Base-by-base conservation (phyloP, 495 filamentous ascomycete species). In the Xylaria curta region DNA sequence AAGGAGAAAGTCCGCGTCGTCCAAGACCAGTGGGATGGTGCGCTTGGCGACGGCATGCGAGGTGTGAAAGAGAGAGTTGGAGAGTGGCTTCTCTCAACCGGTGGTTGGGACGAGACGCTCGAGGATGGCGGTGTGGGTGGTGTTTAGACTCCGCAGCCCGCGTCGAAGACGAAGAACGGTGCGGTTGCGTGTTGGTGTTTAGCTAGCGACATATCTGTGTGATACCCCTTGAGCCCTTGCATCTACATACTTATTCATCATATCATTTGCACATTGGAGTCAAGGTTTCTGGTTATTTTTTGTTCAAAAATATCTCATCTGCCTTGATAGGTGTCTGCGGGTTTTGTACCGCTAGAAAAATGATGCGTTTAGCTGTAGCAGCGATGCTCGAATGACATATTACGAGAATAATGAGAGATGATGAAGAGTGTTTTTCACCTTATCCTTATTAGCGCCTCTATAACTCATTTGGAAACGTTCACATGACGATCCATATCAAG, bases 1-100 rank as follows among this genome's bases (percentile, higher is more conserved):
- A 95, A 97, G 80, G 95, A 97, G 71, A 95, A 94, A 79, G 95
- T 98, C 13, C 86, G 89, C 59, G 89, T 94, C 49, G 90, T 99
- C 61, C 96, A 98, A 81, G 91, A 93, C 31, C 93, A 96, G 80
- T 99, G 96, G 87, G 78, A 79, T 15, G 83, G 81, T 69, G 86
- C 85, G 28, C 80, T 89, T 31, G 87, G 85, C 10, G 83, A 83
- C 70, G 85, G 83, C 67, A 77, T 89, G 72, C 81, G 72, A 26
- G 80, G 76, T 0, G 85, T 87, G 2, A 87, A 86, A 77, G 83
- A 85, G 75, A 81, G 91, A 58, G 88, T 93, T 0, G 87, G 87
- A 21, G 86, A 84, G n/a, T 91, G 87, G 79, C 81, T 95, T 74
- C 72, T 91, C 58, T 86, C 86, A 72, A 87, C 89, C 19, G 91